Conservation (phyloP, 2,329 filamentous ascomycete genomes). For the Fusarium guadeloupense region DNA sequence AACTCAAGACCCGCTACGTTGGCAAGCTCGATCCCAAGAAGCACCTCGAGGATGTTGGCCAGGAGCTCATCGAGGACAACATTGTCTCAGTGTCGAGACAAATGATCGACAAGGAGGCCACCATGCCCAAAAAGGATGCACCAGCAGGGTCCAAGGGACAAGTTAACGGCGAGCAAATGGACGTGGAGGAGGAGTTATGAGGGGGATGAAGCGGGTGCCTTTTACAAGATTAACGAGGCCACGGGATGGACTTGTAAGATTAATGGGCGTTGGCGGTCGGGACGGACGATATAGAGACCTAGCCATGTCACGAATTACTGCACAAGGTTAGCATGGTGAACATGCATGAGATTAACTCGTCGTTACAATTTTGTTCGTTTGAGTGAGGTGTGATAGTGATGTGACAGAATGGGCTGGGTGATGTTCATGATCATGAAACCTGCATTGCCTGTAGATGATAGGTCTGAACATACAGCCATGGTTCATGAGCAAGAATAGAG, state of each 20-base stretch:
- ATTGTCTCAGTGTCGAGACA: constrained; percentile 98
- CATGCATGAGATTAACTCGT: constrained; percentile 35
- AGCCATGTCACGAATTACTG: constrained; percentile 41
- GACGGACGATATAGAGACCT: constrained; percentile 42
- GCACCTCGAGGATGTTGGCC: constrained; percentile 95
- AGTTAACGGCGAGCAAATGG: constrained; percentile 71
- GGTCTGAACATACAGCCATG: constrained; percentile 10
- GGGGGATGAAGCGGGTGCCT: constrained; percentile 21
- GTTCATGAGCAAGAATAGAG: background rate
- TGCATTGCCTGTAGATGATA: background rate
- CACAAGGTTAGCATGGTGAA: constrained; percentile 36
- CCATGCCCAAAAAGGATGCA: constrained; percentile 78
- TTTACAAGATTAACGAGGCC: constrained; percentile 26
- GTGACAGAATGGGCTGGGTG: background rate
- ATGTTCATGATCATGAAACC: constrained; percentile 4
- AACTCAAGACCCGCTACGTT: constrained; percentile 98
- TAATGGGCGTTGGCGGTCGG: constrained; percentile 47
- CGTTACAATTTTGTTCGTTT: constrained; percentile 8
- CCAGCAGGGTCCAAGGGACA: constrained; percentile 58
- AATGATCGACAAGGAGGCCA: constrained; percentile 99
- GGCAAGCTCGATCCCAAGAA: constrained; percentile 99
- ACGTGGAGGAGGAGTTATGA: constrained; percentile 69
- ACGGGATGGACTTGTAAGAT: constrained; percentile 45
- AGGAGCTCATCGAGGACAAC: constrained; percentile 98
- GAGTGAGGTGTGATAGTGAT: background rate